phyloP scores from a whole-genome alignment of 2,329 filamentous ascomycete genomes.

The Trichoderma koningii region DNA sequence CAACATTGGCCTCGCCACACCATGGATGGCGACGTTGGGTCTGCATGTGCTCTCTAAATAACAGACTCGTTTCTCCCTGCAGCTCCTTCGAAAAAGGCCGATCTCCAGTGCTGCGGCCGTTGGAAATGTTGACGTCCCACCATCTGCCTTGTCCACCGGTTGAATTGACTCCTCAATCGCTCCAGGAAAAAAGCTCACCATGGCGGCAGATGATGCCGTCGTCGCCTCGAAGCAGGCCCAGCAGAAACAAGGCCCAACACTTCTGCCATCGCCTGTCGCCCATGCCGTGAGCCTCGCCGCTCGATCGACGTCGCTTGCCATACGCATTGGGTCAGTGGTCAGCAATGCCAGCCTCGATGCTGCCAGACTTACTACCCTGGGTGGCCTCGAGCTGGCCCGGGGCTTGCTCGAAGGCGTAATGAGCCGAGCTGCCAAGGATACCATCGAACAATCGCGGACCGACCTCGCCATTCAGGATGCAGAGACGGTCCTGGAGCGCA shows the following conservation, averaged over 20 bases:
- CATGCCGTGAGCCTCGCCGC: constrained; percentile 62
- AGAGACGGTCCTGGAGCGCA: constrained; percentile 58
- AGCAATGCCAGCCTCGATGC: constrained; percentile 55
- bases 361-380: constrained; percentile 58
- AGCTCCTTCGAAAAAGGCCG: not conserved
- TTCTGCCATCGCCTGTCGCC: constrained; percentile 60
- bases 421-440: constrained; percentile 54
- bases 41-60: constrained; percentile 13
- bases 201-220: not conserved
- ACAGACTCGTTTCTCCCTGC: not conserved
- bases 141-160: not conserved
- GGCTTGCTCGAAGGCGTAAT: constrained; percentile 58
- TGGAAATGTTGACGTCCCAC: not conserved
- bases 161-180: not conserved
- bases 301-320: constrained; percentile 59
- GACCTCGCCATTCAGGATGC: constrained; percentile 54
- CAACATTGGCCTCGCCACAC: constrained; percentile 9
- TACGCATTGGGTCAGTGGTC: constrained; percentile 56
- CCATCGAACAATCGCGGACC: constrained; percentile 47
- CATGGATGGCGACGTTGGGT: not conserved
- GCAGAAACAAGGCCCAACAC: constrained; percentile 41
- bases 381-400: constrained; percentile 59
- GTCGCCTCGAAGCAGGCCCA: constrained; percentile 15
- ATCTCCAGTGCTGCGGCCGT: not conserved
- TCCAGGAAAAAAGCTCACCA: not conserved